Base-by-base conservation (phyloP, 352 stramenopile genomes). In the Chrysophaeum taylorii region DNA sequence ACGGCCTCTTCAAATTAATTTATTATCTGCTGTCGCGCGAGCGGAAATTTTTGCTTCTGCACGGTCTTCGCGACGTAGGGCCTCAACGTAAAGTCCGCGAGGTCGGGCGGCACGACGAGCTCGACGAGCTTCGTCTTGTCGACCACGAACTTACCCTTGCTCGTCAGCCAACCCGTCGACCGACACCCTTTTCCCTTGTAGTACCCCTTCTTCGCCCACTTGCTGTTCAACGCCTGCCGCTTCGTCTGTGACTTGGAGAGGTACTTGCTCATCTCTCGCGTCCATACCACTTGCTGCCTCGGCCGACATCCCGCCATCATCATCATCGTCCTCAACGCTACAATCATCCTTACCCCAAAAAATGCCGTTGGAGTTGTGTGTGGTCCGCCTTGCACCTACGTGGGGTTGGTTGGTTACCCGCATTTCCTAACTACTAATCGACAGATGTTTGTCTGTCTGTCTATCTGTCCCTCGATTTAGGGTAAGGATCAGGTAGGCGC, bases 151-250 rank as follows among this genome's bases (percentile, higher is more conserved):
- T 85, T 89, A 72, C 87, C 90, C 74, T 96, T 96, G 75, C 73
- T 87, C 74, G 90, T 91, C 37, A 91, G 79, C 45, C 73, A 53
- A 54, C 91, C 91, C 74, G 96, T 89, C 73, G 92, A 95, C 35
- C 89, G 91, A 74, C 82, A 90, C 76, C 89, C 89, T 64, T 96
- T 96, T 37, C 91, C 91, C 79, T 97, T 97, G 84, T 97, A 97
- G 81, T 93, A 97, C 70, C 91, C 89, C 79, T 92, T 92, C 73
- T 92, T 90, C 36, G 87, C 91, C 52, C 88, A 86, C 82, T 97
- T 97, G 69, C 87, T 93, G 36, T 85, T 95, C 35, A 97, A 84
- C 36, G 90, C 89, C 43, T 82, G 54, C 60, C 81, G 64, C 64
- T 87, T 87, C 15, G 70, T 71, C 16, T 80, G 80, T 29, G 78